Evolutionary conservation across 2,329 filamentous ascomycete genomes (phyloP).

Genomic region (Nannizziopsis arthrosporioides): DNA sequence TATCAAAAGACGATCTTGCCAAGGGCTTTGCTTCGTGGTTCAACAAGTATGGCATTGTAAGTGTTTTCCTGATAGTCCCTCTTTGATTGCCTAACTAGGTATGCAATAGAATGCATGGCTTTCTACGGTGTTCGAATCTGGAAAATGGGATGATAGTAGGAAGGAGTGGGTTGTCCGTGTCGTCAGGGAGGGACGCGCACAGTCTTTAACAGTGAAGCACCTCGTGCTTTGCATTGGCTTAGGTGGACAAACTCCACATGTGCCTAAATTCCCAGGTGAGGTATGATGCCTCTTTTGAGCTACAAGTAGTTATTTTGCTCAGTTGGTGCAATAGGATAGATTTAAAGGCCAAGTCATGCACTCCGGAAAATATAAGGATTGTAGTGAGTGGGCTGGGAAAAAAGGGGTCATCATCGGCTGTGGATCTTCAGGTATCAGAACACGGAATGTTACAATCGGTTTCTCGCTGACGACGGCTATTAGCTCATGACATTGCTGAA

Average conservation of each 20-base stretch:
- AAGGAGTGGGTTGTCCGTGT: slow-evolving; percentile 31
- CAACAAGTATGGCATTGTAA: slow-evolving; percentile 19
- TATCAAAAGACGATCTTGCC: slow-evolving; percentile 19
- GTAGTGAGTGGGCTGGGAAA: slow-evolving; percentile 29
- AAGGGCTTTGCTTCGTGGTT: slow-evolving; percentile 17
- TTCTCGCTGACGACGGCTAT: not conserved
- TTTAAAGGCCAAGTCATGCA: slow-evolving; percentile 32
- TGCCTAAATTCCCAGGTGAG: slow-evolving; percentile 16
- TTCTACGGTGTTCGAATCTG: slow-evolving; percentile 27
- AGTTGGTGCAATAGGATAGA: slow-evolving; percentile 15
- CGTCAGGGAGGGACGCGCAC: slow-evolving; percentile 17
- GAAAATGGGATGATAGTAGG: slow-evolving; percentile 28
- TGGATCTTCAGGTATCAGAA: slow-evolving; percentile 33
- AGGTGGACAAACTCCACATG: slow-evolving; percentile 23
- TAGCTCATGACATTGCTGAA: slow-evolving; percentile 37
- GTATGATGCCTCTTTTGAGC: slow-evolving; percentile 1
- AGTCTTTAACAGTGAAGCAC: slow-evolving; percentile 18
- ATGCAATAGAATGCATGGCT: slow-evolving; percentile 27
- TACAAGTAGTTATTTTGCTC: not conserved
- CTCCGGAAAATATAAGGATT: slow-evolving; percentile 26
- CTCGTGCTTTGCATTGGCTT: slow-evolving; percentile 27
- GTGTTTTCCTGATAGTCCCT: slow-evolving; percentile 1
- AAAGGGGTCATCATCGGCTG: slow-evolving; percentile 38
- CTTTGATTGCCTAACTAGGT: slow-evolving; percentile 6
- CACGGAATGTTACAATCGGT: not conserved